A percentile compares a stretch with the other conserved stretches of the same genome.
Evolutionary conservation across 345 rosid species (phyloP).

Genomic region (Limnanthes douglasii): DNA sequence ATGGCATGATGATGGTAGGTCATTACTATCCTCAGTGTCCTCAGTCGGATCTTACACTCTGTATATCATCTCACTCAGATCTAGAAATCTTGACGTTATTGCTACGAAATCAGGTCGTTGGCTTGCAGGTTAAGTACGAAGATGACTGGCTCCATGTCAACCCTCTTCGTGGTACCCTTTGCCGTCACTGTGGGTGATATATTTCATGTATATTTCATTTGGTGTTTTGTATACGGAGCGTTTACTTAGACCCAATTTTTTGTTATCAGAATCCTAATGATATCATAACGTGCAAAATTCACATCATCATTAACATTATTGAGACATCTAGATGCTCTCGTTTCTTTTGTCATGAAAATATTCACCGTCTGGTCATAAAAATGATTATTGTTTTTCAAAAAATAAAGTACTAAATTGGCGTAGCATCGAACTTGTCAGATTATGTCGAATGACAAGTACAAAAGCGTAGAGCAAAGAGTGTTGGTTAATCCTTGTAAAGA

Average conservation of each 20-base stretch:
- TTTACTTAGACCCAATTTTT: too few species aligned
- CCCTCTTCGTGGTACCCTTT: conserved; percentile 4
- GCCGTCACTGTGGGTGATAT: conserved; percentile 6
- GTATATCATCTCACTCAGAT: conserved; percentile 14
- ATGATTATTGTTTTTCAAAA: too few species aligned
- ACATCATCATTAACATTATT: too few species aligned
- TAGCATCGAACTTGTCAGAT: too few species aligned
- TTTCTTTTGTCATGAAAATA: too few species aligned
- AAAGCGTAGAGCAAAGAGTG: conserved; percentile 23
- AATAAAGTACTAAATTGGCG: too few species aligned
- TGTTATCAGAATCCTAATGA: too few species aligned
- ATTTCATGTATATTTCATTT: too few species aligned
- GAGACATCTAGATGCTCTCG: too few species aligned
- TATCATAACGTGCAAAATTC: too few species aligned
- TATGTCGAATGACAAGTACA: conserved; percentile 21
- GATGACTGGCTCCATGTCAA: conserved; percentile 8
- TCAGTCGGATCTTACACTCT: conserved; percentile 38
- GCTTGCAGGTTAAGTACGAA: conserved; percentile 11
- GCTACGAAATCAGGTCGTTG: conserved; percentile 7
- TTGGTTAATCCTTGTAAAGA: conserved; percentile 15
- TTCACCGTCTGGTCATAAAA: too few species aligned
- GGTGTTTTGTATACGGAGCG: too few species aligned
- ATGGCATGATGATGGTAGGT: conserved; percentile 21
- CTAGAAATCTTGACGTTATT: conserved; percentile 7
- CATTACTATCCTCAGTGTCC: conserved; percentile 43